A percentile compares a stretch with the other conserved stretches of the same genome.
Evolutionary conservation across 1,284 basidiomycete species (phyloP).

Genomic region (Athelia sp.): DNA sequence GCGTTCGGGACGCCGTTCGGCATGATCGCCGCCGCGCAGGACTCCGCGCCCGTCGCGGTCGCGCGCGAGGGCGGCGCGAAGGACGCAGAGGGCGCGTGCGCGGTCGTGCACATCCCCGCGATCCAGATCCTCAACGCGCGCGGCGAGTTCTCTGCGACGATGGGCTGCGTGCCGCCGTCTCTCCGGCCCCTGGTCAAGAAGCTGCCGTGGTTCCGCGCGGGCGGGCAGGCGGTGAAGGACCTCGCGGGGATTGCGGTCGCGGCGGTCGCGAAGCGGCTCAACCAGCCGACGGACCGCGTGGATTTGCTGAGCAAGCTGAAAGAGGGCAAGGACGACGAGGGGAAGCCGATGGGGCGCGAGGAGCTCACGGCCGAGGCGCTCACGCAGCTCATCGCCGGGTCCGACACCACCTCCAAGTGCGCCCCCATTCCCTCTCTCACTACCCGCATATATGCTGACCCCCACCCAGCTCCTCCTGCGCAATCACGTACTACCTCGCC

Average conservation of each 20-base stretch:
- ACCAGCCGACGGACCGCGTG: slow-evolving; percentile 58
- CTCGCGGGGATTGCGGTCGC: slow-evolving; percentile 81
- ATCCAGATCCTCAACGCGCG: slow-evolving; percentile 86
- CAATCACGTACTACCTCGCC: slow-evolving; percentile 81
- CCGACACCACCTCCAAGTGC: slow-evolving; percentile 82
- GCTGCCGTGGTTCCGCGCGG: slow-evolving; percentile 74
- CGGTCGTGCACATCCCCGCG: slow-evolving; percentile 68
- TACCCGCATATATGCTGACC: slow-evolving; percentile 5
- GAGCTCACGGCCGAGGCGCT: slow-evolving; percentile 87
- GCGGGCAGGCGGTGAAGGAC: slow-evolving; percentile 64
- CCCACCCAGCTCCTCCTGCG: slow-evolving; percentile 65
- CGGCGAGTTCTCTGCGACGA: slow-evolving; percentile 76
- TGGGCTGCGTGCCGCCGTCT: slow-evolving; percentile 69
- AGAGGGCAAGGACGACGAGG: slow-evolving; percentile 71
- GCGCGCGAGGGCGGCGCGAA: slow-evolving; percentile 48
- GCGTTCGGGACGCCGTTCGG: slow-evolving; percentile 88
- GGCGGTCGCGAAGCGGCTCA: slow-evolving; percentile 72
- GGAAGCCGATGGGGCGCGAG: slow-evolving; percentile 71
- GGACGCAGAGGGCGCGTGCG: slow-evolving; percentile 29
- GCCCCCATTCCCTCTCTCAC: slow-evolving; percentile 14
- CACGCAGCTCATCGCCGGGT: slow-evolving; percentile 83
- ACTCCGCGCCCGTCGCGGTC: slow-evolving; percentile 62
- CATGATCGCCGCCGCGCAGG: slow-evolving; percentile 77
- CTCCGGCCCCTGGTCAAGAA: slow-evolving; percentile 64
- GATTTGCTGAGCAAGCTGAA: slow-evolving; percentile 82